Conservation (phyloP, 2,329 filamentous ascomycete genomes). For the Cordyceps fumosorosea region DNA sequence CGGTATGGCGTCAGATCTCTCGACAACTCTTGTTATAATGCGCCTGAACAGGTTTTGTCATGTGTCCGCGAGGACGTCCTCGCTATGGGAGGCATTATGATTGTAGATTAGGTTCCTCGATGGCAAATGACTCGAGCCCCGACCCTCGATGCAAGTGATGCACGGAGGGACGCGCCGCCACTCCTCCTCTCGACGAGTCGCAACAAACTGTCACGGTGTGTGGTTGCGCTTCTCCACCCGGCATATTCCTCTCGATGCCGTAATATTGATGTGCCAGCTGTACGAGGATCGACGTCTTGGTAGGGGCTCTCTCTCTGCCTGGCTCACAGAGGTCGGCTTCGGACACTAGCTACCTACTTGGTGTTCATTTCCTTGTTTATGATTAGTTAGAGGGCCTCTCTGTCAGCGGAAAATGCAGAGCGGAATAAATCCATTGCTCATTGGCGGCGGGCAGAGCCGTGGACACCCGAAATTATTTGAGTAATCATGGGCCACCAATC, state of each 20-base stretch:
- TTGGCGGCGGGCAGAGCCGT: not conserved
- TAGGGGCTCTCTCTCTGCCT: no score
- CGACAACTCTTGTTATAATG: not conserved
- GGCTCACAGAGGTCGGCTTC: not conserved
- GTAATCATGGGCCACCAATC: not conserved
- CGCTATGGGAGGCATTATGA: not conserved
- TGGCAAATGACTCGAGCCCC: not conserved
- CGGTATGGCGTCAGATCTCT: slow-evolving; percentile 3
- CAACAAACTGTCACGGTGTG: not conserved
- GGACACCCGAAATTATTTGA: not conserved
- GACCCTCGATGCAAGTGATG: not conserved
- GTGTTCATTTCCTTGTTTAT: not conserved
- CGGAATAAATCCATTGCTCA: not conserved
- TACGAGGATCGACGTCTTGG: not conserved
- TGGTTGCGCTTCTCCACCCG: not conserved
- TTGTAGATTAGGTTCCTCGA: slow-evolving; percentile 7
- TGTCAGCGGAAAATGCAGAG: not conserved
- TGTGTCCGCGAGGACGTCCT: not conserved
- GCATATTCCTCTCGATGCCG: not conserved
- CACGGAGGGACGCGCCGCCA: not conserved
- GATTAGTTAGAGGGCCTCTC: not conserved
- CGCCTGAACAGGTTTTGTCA: not conserved
- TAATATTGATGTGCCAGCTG: not conserved
- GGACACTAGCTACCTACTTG: not conserved
- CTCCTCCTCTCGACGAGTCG: not conserved